phyloP scores from a whole-genome alignment of 768 basidiomycete genomes.

The Cystofilobasidium macerans region DNA sequence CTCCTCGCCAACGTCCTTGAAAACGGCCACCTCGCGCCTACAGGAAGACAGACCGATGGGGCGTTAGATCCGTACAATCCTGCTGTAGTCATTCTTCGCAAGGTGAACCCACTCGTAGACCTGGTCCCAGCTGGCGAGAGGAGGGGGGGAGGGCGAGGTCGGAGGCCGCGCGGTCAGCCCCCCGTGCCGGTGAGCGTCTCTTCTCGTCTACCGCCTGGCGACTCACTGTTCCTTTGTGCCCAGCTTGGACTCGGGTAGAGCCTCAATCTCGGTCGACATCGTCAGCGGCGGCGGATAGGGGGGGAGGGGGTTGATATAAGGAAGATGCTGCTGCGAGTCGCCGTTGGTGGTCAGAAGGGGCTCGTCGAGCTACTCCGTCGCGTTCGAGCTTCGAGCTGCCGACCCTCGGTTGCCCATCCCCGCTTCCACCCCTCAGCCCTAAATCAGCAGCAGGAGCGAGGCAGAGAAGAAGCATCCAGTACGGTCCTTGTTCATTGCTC shows the following conservation, averaged over 20 bases:
- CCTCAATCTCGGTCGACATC: background rate
- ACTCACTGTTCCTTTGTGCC: slow-evolving; percentile 26
- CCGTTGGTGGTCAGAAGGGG: too few relatives aligned
- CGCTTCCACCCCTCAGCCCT: too few relatives aligned
- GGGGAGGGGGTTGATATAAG: too few relatives aligned
- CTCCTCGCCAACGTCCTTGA: slow-evolving; percentile 40
- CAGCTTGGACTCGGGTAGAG: slow-evolving; percentile 21
- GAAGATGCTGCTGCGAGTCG: too few relatives aligned
- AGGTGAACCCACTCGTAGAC: slow-evolving; percentile 17
- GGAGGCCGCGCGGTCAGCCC: slow-evolving; percentile 1
- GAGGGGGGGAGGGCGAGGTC: background rate
- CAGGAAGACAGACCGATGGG: background rate
- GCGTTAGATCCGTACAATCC: background rate
- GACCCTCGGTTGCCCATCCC: too few relatives aligned
- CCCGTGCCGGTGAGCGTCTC: background rate
- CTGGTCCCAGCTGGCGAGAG: slow-evolving; percentile 14
- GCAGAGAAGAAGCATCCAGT: too few relatives aligned
- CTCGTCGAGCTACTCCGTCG: too few relatives aligned
- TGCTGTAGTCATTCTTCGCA: background rate
- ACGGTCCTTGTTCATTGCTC: too few relatives aligned
- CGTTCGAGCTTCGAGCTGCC: too few relatives aligned
- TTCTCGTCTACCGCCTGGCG: background rate
- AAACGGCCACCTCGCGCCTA: slow-evolving; percentile 18
- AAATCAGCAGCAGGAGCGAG: too few relatives aligned
- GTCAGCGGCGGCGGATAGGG: background rate